Percentiles rank a stretch among this genome's conserved stretches.
Conservation (phyloP, 176 grass and related monocot genomes). For the Carex cristatella region DNA sequence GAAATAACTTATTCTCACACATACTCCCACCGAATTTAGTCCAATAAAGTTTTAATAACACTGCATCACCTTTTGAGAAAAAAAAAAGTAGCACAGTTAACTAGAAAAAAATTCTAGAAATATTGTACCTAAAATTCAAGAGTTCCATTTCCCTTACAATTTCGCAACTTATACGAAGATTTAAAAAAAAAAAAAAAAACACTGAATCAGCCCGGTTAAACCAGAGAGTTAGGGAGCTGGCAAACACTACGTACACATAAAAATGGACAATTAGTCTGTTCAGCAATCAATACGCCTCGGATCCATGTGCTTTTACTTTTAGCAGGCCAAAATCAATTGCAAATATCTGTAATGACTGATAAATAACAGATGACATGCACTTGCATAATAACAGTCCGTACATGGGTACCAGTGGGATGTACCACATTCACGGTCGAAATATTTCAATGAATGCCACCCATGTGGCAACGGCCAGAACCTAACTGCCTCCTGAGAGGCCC, state of each 20-base stretch:
- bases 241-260: background rate
- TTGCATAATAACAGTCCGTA: background rate
- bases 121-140: no score
- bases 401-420: conserved; percentile 17
- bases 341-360: background rate
- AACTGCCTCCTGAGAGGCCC: background rate
- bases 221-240: background rate
- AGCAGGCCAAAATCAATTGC: background rate
- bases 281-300: background rate
- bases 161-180: no score
- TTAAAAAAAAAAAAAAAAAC: no score
- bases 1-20: no score
- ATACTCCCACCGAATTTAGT: no score
- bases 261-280: background rate
- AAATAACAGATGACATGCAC: background rate
- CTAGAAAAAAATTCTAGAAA: no score
- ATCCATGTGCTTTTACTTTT: background rate
- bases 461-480: conserved; percentile 22
- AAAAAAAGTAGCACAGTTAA: no score
- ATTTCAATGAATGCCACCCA: conserved; percentile 19
- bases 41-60: background rate
- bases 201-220: background rate
- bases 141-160: no score
- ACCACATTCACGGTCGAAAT: conserved; percentile 18
- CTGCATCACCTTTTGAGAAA: background rate